Conservation (phyloP, 768 basidiomycete genomes). For the Lactarius evosmus region DNA sequence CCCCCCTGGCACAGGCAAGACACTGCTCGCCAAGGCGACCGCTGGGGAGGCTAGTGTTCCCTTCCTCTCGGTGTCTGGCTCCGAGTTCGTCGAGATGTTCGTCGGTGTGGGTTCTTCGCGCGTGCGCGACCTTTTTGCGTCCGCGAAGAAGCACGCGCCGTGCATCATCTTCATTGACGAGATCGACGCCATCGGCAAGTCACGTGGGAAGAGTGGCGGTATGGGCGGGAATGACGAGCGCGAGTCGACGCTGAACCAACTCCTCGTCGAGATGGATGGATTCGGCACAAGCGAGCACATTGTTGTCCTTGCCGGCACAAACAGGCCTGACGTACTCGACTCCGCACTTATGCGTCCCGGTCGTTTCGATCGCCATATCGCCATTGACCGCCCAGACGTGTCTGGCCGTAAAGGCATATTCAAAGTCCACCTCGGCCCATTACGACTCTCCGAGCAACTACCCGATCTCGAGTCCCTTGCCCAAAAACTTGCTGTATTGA, state of each 20-base stretch:
- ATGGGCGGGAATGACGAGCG: conserved; percentile 96
- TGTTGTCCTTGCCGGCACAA: conserved; percentile 95
- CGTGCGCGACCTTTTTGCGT: conserved; percentile 95
- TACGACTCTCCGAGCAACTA: conserved; percentile 61
- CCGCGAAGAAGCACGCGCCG: conserved; percentile 95
- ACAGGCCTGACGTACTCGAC: conserved; percentile 95
- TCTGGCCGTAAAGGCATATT: conserved; percentile 93
- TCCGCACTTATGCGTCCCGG: conserved; percentile 94
- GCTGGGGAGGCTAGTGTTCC: conserved; percentile 97
- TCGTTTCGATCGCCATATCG: conserved; percentile 94
- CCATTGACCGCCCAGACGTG: conserved; percentile 93
- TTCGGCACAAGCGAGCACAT: conserved; percentile 97
- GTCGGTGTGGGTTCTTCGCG: conserved; percentile 98
- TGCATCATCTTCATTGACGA: conserved; percentile 99
- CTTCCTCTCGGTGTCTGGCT: conserved; percentile 97
- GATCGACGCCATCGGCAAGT: conserved; percentile 98
- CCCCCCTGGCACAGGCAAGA: conserved; percentile 98
- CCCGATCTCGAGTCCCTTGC: conserved; percentile 57
- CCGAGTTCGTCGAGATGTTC: conserved; percentile 99
- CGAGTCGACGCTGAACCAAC: conserved; percentile 95
- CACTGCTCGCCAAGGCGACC: conserved; percentile 95
- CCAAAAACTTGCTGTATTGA: conserved; percentile 92
- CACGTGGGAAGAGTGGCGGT: conserved; percentile 71
- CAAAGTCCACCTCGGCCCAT: conserved; percentile 83
- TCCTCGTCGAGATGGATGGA: conserved; percentile 99